Conservation (phyloP, 2,329 filamentous ascomycete genomes). For the Elsinoe ampelina region DNA sequence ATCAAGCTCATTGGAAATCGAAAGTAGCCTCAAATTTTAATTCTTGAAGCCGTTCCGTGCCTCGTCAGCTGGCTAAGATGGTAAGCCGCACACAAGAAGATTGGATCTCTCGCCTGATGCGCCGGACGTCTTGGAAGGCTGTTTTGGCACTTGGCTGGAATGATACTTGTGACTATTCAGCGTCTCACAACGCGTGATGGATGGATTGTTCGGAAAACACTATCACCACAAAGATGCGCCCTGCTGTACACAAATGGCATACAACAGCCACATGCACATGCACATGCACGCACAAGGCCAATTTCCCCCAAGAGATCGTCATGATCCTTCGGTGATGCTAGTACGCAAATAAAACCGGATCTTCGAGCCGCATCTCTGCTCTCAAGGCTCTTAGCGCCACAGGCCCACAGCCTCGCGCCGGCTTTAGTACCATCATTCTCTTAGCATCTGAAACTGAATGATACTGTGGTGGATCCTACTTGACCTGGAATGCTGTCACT, state of each 20-base stretch:
- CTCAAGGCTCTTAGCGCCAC: not conserved
- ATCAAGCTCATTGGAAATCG: not conserved
- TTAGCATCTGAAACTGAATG: conserved; percentile 1
- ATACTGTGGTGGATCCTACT: not conserved
- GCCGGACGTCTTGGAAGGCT: not conserved
- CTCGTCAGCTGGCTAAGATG: not conserved
- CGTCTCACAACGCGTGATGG: not conserved
- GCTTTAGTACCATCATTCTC: not conserved
- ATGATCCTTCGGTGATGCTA: not conserved
- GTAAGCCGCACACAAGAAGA: not conserved
- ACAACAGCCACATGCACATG: not conserved
- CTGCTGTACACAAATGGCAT: not conserved
- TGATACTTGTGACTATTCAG: not conserved
- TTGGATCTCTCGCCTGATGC: not conserved
- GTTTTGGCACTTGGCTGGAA: not conserved
- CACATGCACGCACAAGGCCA: not conserved
- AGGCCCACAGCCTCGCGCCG: not conserved
- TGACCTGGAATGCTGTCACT: conserved; percentile 1
- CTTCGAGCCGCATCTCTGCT: not conserved
- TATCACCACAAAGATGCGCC: not conserved
- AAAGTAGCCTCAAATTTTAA: not conserved
- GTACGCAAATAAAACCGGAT: conserved; percentile 3
- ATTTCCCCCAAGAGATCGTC: not conserved
- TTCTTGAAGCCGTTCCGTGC: not conserved
- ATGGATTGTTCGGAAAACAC: no score